These are phyloP conservation scores for Hanseniaspora mollemarum DNA, from an alignment of 805 yeast genomes.

Conservation along the genomic window DNA sequence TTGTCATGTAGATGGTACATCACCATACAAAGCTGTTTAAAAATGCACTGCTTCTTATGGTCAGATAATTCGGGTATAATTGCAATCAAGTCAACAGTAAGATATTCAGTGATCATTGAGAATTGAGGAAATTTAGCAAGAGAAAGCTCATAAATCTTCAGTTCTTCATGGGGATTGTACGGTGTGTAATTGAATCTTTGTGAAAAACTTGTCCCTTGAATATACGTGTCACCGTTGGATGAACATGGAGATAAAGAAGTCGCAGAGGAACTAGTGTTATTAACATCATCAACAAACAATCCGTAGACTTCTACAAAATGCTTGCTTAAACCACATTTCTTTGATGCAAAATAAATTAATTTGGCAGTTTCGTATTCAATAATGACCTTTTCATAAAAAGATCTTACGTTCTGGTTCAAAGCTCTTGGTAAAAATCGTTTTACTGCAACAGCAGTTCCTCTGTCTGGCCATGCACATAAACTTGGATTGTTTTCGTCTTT, in stretches of 20 bases:
- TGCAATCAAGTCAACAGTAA: slow-evolving; percentile 84
- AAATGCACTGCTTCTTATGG: slow-evolving; percentile 68
- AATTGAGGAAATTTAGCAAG: slow-evolving; percentile 14
- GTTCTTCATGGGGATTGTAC: slow-evolving; percentile 14
- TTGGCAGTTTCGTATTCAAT: slow-evolving; percentile 15
- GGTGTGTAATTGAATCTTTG: slow-evolving; percentile 10
- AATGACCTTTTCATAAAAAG: slow-evolving; percentile 15
- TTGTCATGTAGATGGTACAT: slow-evolving; percentile 61
- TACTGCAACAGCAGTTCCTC: slow-evolving; percentile 4
- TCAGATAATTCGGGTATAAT: slow-evolving; percentile 46
- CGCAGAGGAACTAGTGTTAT: neutral
- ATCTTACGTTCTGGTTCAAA: slow-evolving; percentile 15
- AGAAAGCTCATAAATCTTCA: slow-evolving; percentile 10
- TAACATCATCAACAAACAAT: slow-evolving; percentile 15
- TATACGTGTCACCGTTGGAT: neutral
- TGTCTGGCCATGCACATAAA: slow-evolving; percentile 4
- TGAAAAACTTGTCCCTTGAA: neutral
- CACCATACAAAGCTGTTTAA: slow-evolving; percentile 68
- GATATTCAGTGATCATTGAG: slow-evolving; percentile 73
- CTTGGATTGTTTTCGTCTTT: slow-evolving; percentile 7
- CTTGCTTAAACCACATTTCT: neutral
- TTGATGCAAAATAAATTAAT: slow-evolving; percentile 9
- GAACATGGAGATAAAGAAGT: neutral
- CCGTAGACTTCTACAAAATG: slow-evolving; percentile 15
- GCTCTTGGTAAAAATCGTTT: slow-evolving; percentile 16